Evolutionary conservation across 352 stramenopile species (phyloP), one percentile per base, ranked within the genome.

Genomic region (Elongisporangium senticosum): DNA sequence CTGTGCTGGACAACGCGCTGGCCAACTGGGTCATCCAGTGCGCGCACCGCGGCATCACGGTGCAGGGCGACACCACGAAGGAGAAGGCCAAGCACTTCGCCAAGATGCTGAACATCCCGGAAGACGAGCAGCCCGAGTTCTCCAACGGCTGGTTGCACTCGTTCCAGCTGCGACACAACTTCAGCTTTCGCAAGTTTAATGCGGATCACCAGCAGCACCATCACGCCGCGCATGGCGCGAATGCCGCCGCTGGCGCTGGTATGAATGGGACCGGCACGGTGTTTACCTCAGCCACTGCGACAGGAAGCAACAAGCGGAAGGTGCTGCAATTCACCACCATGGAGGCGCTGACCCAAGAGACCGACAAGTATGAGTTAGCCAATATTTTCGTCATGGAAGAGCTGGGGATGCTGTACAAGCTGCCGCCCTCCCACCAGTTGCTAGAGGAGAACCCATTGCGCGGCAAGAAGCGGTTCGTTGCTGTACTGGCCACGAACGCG

Each of bases 11-110:
- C 60, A 82, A 83, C 55, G 82, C 82, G 40, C 59, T 94, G 20
- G 84, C 84, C 47, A 94, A 94, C 66, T 94, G 84, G 84, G 82
- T 94, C 67, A 90, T 94, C 56, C 82, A 94, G 67, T 90, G 80
- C 63, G 80, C 82, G 21, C 79, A 89, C 47, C 74, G 83, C 6
- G 83, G 83, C 23, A 83, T 90, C 55, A 88, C 80, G 8, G 79
- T 94, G 11, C 83, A 91, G 56, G 84, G 84, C 40, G 84, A 94
- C 61, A 77, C 86, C 48, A 94, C 83, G 26, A 94, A 94, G 61
- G 82, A 94, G 56, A 94, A 94, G 54, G 84, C 80, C 59, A 90
- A 90, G 60, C 75, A 92, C 49, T 90, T 94, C 58, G 82, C 84
- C 28, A 79, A 85, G 51, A 90, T 92, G 83, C 66, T 92, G n/a